Percentiles rank a stretch among this genome's conserved stretches.
phyloP scores from a whole-genome alignment of 2,329 filamentous ascomycete species.

The Sporothrix globosa region DNA sequence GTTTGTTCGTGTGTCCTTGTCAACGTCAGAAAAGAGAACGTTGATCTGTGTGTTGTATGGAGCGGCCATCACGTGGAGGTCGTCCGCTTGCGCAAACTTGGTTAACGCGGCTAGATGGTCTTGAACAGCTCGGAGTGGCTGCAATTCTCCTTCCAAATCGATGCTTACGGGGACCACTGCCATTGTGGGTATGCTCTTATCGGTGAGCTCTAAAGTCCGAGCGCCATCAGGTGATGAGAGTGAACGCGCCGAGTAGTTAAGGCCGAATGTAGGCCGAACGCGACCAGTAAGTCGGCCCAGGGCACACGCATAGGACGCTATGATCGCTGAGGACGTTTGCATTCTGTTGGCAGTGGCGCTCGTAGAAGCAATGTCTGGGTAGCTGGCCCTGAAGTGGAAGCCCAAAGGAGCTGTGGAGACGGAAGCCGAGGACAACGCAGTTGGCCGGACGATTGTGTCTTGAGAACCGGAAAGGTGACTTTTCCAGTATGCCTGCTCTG shows the following conservation, averaged over 20 bases:
- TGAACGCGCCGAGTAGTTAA: constrained; percentile 34
- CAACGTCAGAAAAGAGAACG: constrained; percentile 30
- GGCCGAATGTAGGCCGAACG: constrained; percentile 34
- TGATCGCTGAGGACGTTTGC: constrained; percentile 29
- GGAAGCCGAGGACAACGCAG: neutral
- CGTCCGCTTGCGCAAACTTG: constrained; percentile 35
- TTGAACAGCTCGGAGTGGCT: constrained; percentile 28
- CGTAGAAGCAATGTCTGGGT: constrained; percentile 7
- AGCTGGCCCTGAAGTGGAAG: constrained; percentile 34
- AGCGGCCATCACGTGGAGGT: constrained; percentile 28
- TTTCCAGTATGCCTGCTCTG: constrained; percentile 14
- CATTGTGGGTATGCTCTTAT: constrained; percentile 11
- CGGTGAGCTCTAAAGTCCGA: constrained; percentile 31
- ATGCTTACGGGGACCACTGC: neutral
- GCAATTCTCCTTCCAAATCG: neutral
- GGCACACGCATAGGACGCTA: constrained; percentile 33
- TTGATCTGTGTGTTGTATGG: constrained; percentile 35
- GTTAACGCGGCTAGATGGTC: constrained; percentile 34
- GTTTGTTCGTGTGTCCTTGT: neutral
- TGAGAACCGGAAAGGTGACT: neutral
- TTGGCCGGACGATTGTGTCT: neutral
- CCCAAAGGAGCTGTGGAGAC: constrained; percentile 29
- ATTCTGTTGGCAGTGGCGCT: neutral
- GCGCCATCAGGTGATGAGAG: constrained; percentile 31
- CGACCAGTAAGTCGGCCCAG: constrained; percentile 27